phyloP scores from a whole-genome alignment of 768 basidiomycete species.

The Tephrocybe sp. region DNA sequence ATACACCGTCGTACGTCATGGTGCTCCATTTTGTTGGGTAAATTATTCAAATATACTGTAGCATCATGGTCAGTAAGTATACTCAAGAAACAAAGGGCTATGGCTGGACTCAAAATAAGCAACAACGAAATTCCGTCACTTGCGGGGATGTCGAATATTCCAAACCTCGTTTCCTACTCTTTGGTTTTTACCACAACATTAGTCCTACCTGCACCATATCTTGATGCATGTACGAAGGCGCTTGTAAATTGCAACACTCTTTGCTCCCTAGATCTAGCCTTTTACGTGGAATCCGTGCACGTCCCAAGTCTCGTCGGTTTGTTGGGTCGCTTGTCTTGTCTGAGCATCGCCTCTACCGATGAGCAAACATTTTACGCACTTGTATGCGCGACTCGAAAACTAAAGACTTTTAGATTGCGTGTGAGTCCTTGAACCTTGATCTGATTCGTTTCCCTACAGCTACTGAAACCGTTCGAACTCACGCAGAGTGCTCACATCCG shows the following conservation, averaged over 20 bases:
- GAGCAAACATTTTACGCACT: not conserved
- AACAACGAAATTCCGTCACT: not conserved
- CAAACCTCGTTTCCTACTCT: not conserved
- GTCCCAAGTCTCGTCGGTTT: not conserved
- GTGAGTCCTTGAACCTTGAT: not conserved
- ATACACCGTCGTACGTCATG: slow-evolving; percentile 5
- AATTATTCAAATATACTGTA: too few species aligned
- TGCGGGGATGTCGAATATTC: not conserved
- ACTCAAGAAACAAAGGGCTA: not conserved
- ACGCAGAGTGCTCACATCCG: not conserved
- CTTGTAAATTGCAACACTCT: not conserved
- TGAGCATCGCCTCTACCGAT: slow-evolving; percentile 4
- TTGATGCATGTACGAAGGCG: not conserved
- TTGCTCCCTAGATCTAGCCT: not conserved
- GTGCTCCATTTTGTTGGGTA: too few species aligned
- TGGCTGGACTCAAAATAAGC: too few species aligned
- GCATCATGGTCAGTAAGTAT: not conserved
- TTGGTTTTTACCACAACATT: not conserved
- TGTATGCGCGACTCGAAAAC: not conserved
- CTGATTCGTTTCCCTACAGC: not conserved
- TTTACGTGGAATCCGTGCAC: not conserved
- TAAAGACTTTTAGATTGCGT: slow-evolving; percentile 1
- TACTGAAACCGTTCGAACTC: not conserved
- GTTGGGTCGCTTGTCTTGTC: not conserved
- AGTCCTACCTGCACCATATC: not conserved